Conservation (phyloP, 2,329 filamentous ascomycete species). For the Metarhizium robertsii region DNA sequence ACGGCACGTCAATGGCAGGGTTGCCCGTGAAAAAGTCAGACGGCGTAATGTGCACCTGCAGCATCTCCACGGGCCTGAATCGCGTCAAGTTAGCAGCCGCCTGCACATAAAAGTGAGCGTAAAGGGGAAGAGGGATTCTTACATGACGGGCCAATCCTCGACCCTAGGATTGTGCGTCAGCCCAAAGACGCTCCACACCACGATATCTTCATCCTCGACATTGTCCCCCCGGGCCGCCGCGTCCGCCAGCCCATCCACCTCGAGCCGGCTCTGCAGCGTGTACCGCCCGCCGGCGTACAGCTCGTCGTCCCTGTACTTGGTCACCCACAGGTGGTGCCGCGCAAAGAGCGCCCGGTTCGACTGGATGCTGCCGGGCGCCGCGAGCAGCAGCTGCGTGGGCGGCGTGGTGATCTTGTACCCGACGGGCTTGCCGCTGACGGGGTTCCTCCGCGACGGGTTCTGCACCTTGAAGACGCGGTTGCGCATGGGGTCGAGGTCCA, state of each 20-base stretch:
- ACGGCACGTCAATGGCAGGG: slow-evolving; percentile 36
- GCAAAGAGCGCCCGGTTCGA: slow-evolving; percentile 31
- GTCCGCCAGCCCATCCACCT: slow-evolving; percentile 26
- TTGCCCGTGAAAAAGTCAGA: slow-evolving; percentile 40
- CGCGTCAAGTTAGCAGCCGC: background rate
- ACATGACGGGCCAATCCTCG: slow-evolving; percentile 50
- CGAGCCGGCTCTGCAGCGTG: slow-evolving; percentile 33
- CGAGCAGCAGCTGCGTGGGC: slow-evolving; percentile 29
- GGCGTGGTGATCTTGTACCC: slow-evolving; percentile 37
- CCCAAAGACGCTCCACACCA: slow-evolving; percentile 49
- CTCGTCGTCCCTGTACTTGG: slow-evolving; percentile 34
- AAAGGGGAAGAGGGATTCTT: background rate
- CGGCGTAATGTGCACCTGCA: slow-evolving; percentile 34
- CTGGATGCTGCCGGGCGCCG: slow-evolving; percentile 30
- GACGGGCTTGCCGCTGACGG: slow-evolving; percentile 33
- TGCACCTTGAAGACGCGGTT: slow-evolving; percentile 43
- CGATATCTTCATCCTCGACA: slow-evolving; percentile 39
- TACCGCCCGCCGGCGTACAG: slow-evolving; percentile 33
- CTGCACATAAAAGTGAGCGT: background rate
- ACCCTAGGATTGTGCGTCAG: slow-evolving; percentile 56
- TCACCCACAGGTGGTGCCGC: slow-evolving; percentile 36
- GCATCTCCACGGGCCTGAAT: slow-evolving; percentile 42
- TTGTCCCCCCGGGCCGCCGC: slow-evolving; percentile 34
- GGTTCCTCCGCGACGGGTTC: slow-evolving; percentile 33
- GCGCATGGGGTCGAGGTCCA: slow-evolving; percentile 38